Conservation (phyloP, 768 basidiomycete species). For the Boletus huronensis region DNA sequence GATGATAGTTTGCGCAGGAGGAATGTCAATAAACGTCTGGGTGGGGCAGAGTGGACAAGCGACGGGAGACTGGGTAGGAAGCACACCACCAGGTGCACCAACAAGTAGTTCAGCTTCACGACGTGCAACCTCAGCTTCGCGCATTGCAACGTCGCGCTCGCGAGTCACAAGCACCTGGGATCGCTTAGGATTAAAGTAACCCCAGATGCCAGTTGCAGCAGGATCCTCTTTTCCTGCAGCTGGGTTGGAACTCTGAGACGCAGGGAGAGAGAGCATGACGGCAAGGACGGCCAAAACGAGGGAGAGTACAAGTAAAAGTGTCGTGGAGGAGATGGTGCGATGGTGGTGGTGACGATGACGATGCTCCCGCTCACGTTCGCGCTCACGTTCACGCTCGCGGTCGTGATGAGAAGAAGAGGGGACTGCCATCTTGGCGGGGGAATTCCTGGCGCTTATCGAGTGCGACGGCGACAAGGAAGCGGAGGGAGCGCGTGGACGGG, state of each 20-base stretch:
- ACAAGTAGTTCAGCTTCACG: conserved; percentile 83
- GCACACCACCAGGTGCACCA: conserved; percentile 78
- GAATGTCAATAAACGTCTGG: conserved; percentile 53
- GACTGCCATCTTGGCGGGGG: conserved; percentile 66
- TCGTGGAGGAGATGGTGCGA: conserved; percentile 86
- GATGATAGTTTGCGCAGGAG: conserved; percentile 73
- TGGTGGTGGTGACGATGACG: conserved; percentile 73
- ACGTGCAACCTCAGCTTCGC: conserved; percentile 85
- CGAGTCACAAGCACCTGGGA: conserved; percentile 76
- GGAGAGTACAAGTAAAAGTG: conserved; percentile 80
- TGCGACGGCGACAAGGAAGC: conserved; percentile 76
- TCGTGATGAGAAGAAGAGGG: conserved; percentile 79
- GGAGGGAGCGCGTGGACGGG: conserved; percentile 57
- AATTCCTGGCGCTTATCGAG: conserved; percentile 53
- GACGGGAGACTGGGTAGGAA: conserved; percentile 50
- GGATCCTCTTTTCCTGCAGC: conserved; percentile 36
- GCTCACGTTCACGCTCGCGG: conserved; percentile 50
- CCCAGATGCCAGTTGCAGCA: conserved; percentile 54
- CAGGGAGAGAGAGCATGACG: conserved; percentile 84
- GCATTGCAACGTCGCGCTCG: conserved; percentile 73
- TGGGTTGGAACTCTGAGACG: conserved; percentile 38
- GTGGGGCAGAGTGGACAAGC: conserved; percentile 58
- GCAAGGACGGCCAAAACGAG: conserved; percentile 85
- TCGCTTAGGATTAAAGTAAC: conserved; percentile 78
- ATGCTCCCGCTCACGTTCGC: conserved; percentile 48